Conservation (phyloP, 2,329 filamentous ascomycete species). For the Leptographium procerum region DNA sequence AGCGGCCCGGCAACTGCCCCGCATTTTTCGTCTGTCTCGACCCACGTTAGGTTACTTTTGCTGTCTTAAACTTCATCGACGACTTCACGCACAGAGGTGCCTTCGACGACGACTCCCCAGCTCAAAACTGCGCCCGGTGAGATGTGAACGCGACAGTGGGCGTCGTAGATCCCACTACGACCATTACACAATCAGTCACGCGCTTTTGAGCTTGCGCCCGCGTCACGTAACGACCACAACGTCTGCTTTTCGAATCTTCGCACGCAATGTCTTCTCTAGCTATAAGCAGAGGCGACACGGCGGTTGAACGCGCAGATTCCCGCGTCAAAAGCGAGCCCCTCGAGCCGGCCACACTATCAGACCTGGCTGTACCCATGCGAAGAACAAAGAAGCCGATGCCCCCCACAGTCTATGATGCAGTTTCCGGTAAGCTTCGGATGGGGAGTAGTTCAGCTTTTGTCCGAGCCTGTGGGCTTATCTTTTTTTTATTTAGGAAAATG, state of each 20-base stretch:
- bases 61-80: not conserved
- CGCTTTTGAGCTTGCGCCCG: not conserved
- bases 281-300: not conserved
- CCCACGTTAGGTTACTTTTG: no score
- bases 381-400: slow-evolving; percentile 18
- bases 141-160: not conserved
- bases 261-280: not conserved
- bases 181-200: not conserved
- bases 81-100: not conserved
- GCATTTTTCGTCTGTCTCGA: not conserved
- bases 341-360: not conserved
- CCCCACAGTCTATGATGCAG: slow-evolving; percentile 59
- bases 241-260: not conserved
- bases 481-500: slow-evolving; percentile 21
- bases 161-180: not conserved
- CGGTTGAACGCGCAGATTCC: not conserved
- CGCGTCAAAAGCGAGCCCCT: not conserved
- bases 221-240: not conserved
- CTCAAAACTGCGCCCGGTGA: not conserved
- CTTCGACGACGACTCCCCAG: not conserved
- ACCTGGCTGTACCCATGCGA: not conserved
- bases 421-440: slow-evolving; percentile 43
- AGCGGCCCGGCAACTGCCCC: not conserved
- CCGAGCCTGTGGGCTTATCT: not conserved
- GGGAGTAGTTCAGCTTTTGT: not conserved